phyloP scores from a whole-genome alignment of 176 grass and related monocot species.

The Juncus inflexus region DNA sequence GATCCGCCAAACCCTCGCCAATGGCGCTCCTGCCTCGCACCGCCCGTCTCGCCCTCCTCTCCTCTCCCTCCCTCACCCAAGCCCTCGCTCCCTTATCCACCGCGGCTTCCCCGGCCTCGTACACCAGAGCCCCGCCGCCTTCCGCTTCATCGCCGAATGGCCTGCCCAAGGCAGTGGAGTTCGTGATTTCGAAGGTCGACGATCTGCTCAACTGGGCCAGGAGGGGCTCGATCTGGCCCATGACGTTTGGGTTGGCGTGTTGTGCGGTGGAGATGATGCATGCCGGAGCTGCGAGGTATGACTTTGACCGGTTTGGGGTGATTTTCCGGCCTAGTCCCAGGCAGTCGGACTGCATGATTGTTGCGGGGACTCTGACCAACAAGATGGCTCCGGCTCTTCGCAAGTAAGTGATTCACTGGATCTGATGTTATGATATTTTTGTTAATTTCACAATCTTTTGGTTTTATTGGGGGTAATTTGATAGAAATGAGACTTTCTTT shows the following conservation, averaged over 20 bases:
- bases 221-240: slow-evolving; percentile 79
- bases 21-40: slow-evolving; percentile 91
- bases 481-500: too few relatives aligned
- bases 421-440: background rate
- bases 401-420: slow-evolving; percentile 45
- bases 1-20: slow-evolving; percentile 22
- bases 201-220: slow-evolving; percentile 93
- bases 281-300: slow-evolving; percentile 72
- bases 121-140: slow-evolving; percentile 26
- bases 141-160: slow-evolving; percentile 40
- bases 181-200: slow-evolving; percentile 91
- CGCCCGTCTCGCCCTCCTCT: slow-evolving; percentile 62
- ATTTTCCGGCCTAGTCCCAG: slow-evolving; percentile 91
- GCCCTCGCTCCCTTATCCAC: slow-evolving; percentile 41
- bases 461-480: too few relatives aligned
- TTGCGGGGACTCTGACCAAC: slow-evolving; percentile 88
- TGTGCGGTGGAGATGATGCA: slow-evolving; percentile 99
- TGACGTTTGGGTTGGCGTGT: slow-evolving; percentile 93
- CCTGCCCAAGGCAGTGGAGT: slow-evolving; percentile 76
- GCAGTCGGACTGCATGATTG: slow-evolving; percentile 96
- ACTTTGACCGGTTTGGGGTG: slow-evolving; percentile 91
- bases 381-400: slow-evolving; percentile 96
- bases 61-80: slow-evolving; percentile 9
- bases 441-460: too few relatives aligned
- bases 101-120: slow-evolving; percentile 23